Base-by-base conservation (phyloP, 1,284 basidiomycete genomes). In the Puccinia novopanici region DNA sequence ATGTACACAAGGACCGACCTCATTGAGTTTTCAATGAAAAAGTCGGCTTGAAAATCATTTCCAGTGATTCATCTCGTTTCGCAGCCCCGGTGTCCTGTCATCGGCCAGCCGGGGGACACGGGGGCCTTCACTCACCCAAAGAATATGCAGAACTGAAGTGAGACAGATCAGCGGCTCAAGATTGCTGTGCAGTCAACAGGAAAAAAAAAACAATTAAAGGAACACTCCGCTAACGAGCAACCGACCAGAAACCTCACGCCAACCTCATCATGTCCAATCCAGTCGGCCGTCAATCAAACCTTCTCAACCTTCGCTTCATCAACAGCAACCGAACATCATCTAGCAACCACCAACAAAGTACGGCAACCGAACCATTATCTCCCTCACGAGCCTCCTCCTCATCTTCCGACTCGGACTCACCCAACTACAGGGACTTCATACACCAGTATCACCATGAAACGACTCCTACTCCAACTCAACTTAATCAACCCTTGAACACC, bases 251-350 rank as follows among this genome's bases (percentile, higher is more conserved):
- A 57, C 27, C 34, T 34, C 34, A 34, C 34, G 1, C 34, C 34
- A 34, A 9, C 1, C 2, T 52, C 8, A 71, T 3, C 6, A 71
- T 71, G 68, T 71, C 68, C 50, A 19, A 54, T 54, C 68, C 68
- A 54, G 52, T 50, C 30, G 70, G 70, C 10, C 52, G 24, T 57
- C 70, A 52, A 55, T 55, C 70, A 72, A 72, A 72, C 70, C 70
- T 72, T n/a, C 70, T 55, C 70, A 72, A 72, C 70, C 70, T 72
- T 37, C 70, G 70, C 30, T 72, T 72, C 50, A 27, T 57, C 17
- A 72, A 72, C 34, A 57, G 34, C 70, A 72, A 54, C 70, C 48
- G 50, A 30, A 19, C 27, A 17, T 40, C 17, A 8, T 55, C 70
- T 22, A 40, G 5, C 37, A 42, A 72, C 34, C 6, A 55, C 52